phyloP scores from a whole-genome alignment of 2,329 filamentous ascomycete species.

The Pseudogymnoascus sp. region DNA sequence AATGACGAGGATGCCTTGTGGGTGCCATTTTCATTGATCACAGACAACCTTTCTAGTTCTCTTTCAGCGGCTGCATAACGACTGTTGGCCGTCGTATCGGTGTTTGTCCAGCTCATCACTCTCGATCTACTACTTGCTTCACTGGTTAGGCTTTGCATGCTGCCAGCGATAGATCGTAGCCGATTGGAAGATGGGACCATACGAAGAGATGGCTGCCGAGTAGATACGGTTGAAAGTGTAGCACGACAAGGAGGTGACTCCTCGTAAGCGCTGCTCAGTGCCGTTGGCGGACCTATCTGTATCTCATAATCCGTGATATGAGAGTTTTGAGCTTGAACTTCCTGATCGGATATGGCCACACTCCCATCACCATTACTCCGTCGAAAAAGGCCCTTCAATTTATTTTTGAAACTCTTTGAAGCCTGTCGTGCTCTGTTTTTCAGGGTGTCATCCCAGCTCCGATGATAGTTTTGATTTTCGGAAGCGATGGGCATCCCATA shows the following conservation, averaged over 20 bases:
- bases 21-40: conserved; percentile 50
- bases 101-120: conserved; percentile 65
- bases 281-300: conserved; percentile 17
- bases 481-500: conserved; percentile 27
- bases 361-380: conserved; percentile 30
- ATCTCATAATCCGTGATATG: conserved; percentile 21
- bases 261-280: conserved; percentile 29
- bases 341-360: conserved; percentile 39
- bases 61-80: conserved; percentile 30
- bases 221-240: conserved; percentile 31
- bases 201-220: conserved; percentile 43
- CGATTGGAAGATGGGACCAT: conserved; percentile 37
- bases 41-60: conserved; percentile 50
- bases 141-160: conserved; percentile 41
- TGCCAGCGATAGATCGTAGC: conserved; percentile 45
- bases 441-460: conserved; percentile 30
- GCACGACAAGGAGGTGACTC: conserved; percentile 33
- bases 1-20: conserved; percentile 35
- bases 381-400: conserved; percentile 49
- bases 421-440: conserved; percentile 50
- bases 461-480: conserved; percentile 15
- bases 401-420: conserved; percentile 53
- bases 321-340: conserved; percentile 37
- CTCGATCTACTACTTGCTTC: conserved; percentile 48
- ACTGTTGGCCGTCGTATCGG: conserved; percentile 37